Evolutionary conservation across 2,329 filamentous ascomycete species (phyloP).

Genomic region (Lomentospora prolificans): DNA sequence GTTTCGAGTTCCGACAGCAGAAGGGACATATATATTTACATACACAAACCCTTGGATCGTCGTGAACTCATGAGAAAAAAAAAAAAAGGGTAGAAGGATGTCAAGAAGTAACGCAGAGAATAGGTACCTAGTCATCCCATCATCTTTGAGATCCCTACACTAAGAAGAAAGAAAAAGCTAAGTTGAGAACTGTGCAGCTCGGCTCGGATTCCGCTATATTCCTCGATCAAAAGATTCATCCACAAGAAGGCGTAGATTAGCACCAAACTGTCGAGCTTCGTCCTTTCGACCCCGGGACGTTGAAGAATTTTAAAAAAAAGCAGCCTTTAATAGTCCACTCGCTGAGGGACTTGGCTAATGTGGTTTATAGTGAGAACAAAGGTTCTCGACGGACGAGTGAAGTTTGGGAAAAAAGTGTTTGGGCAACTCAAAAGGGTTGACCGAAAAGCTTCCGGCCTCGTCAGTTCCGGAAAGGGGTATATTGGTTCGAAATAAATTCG

Average conservation of each 20-base stretch:
- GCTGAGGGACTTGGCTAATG: not conserved
- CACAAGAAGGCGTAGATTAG: not conserved
- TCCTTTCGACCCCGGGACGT: not conserved
- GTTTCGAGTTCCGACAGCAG: not conserved
- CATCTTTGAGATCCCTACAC: not conserved
- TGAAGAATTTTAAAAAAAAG: not conserved
- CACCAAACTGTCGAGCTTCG: not conserved
- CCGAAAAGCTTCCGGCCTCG: constrained; percentile 3
- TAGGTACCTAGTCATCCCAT: constrained; percentile 5
- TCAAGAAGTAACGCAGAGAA: constrained; percentile 6
- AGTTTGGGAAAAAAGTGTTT: constrained; percentile 4
- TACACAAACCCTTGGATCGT: not conserved
- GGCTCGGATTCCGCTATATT: not conserved
- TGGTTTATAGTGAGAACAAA: not conserved
- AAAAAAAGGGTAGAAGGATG: constrained; percentile 6
- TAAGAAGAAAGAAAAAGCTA: not conserved
- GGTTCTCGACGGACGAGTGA: constrained; percentile 8
- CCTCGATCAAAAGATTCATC: constrained; percentile 1
- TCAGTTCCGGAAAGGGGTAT: constrained; percentile 7
- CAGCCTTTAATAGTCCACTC: not conserved
- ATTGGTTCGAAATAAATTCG: not conserved
- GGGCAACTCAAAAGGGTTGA: not conserved
- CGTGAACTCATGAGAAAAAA: constrained; percentile 2
- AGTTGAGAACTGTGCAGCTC: not conserved
- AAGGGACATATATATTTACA: not conserved